phyloP scores from a whole-genome alignment of 495 filamentous ascomycete genomes.

The Pyrenopolyporus hunteri region DNA sequence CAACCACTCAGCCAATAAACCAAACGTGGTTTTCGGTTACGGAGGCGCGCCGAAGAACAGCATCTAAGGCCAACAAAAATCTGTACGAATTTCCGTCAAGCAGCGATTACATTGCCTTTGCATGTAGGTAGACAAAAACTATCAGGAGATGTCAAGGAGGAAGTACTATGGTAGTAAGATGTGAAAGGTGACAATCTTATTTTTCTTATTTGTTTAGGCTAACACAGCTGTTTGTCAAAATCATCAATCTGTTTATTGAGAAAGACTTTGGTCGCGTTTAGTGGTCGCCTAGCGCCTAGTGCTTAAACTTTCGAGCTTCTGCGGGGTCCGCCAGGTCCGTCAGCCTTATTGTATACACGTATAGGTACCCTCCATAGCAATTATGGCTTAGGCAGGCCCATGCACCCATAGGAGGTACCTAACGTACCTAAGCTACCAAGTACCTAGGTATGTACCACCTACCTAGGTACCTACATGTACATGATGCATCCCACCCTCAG shows the following conservation, averaged over 20 bases:
- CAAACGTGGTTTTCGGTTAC: not conserved
- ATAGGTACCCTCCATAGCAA: conserved; percentile 2
- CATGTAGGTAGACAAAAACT: not conserved
- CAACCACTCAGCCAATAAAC: not conserved
- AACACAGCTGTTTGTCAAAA: not conserved
- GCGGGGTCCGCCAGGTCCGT: conserved; percentile 27
- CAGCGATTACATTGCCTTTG: conserved; percentile 10
- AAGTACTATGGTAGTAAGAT: too few relatives aligned
- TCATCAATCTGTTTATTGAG: conserved; percentile 8
- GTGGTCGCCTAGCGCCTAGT: conserved; percentile 19
- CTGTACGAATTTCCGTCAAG: not conserved
- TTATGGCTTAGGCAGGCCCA: conserved; percentile 7
- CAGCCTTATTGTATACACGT: conserved; percentile 26
- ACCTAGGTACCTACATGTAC: too few relatives aligned
- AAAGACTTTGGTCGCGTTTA: conserved; percentile 32
- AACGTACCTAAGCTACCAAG: not conserved
- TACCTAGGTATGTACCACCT: conserved; percentile 1
- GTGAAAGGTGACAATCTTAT: too few relatives aligned
- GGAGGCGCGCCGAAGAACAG: not conserved
- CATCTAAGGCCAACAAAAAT: conserved; percentile 2
- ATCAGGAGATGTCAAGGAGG: too few relatives aligned
- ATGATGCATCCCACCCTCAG: too few relatives aligned
- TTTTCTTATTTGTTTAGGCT: conserved; percentile 31
- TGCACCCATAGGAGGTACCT: not conserved
- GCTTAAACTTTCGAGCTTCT: conserved; percentile 7